Conservation (phyloP, 805 yeast species). For the Candida ascalaphidarum region DNA sequence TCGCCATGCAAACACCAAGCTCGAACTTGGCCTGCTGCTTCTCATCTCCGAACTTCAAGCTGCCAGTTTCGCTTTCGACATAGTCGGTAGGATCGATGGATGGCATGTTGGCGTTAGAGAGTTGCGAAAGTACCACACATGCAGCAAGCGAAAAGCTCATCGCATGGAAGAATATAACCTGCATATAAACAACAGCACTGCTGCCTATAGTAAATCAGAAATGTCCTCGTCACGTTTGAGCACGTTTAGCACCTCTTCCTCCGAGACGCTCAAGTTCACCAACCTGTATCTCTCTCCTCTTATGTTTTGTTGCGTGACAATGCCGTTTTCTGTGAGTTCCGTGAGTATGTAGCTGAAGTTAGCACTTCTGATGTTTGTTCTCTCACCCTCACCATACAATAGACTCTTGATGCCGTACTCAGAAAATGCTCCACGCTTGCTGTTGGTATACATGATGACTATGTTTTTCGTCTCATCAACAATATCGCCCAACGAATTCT, state of each 20-base stretch:
- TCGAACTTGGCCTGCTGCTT: slow-evolving; percentile 81
- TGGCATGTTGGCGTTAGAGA: slow-evolving; percentile 9
- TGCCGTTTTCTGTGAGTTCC: slow-evolving; percentile 74
- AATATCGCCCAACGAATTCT: slow-evolving; percentile 65
- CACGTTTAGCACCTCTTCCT: slow-evolving; percentile 57
- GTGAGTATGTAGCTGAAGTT: slow-evolving; percentile 53
- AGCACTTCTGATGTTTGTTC: slow-evolving; percentile 37
- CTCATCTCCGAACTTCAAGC: slow-evolving; percentile 42
- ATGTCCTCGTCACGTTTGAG: slow-evolving; percentile 43
- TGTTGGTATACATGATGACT: slow-evolving; percentile 32
- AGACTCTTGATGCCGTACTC: slow-evolving; percentile 15
- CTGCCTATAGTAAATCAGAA: no score
- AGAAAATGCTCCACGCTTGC: no score
- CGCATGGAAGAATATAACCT: no score
- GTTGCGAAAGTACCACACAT: no score
- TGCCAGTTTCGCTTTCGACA: slow-evolving; percentile 44
- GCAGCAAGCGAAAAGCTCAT: no score
- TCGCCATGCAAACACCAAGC: slow-evolving; percentile 84
- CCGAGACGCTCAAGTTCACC: slow-evolving; percentile 59
- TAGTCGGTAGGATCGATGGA: slow-evolving; percentile 39
- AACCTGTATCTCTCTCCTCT: slow-evolving; percentile 61
- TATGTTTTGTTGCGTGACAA: slow-evolving; percentile 58
- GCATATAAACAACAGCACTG: no score
- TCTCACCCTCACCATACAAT: slow-evolving; percentile 15
- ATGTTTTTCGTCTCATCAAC: slow-evolving; percentile 65